phyloP scores from a whole-genome alignment of 208 protist genomes.

The Acanthamoeba royreba region DNA sequence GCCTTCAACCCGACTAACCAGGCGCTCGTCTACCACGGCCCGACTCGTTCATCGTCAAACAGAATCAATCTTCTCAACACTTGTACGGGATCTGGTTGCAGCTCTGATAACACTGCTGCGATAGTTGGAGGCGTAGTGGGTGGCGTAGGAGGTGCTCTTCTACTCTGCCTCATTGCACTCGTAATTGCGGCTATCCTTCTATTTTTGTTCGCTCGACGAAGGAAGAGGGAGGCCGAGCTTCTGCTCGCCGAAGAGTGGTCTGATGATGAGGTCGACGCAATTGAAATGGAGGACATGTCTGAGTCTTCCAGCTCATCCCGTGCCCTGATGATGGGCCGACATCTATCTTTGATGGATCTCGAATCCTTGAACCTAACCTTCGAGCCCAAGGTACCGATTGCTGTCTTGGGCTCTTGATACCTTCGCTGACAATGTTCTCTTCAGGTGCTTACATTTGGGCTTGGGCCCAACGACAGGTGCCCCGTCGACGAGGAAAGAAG shows the following conservation, averaged over 20 bases:
- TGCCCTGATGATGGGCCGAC: neutral
- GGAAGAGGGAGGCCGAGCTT: neutral
- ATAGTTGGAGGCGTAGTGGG: neutral
- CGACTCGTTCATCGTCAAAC: neutral
- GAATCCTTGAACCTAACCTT: neutral
- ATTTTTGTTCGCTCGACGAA: neutral
- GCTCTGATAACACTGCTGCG: neutral
- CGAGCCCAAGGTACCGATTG: constrained; percentile 7
- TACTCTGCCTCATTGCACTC: neutral
- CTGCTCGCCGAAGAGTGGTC: constrained; percentile 32
- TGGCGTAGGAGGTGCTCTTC: neutral
- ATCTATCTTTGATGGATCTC: neutral
- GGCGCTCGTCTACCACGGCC: constrained; percentile 24
- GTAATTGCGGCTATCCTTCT: neutral
- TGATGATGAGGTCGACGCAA: neutral
- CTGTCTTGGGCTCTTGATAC: too few species aligned
- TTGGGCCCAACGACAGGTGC: constrained; percentile 8
- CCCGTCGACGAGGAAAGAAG: constrained; percentile 16
- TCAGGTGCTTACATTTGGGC: constrained; percentile 6
- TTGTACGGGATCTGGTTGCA: neutral
- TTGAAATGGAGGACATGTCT: constrained; percentile 4
- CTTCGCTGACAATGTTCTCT: neutral
- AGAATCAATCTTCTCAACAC: neutral
- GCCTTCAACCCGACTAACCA: constrained; percentile 19
- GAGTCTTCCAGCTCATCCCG: neutral